These are phyloP conservation scores for Raddia guianensis DNA, from an alignment of 176 grass and related monocot species.

Conservation along the genomic window DNA sequence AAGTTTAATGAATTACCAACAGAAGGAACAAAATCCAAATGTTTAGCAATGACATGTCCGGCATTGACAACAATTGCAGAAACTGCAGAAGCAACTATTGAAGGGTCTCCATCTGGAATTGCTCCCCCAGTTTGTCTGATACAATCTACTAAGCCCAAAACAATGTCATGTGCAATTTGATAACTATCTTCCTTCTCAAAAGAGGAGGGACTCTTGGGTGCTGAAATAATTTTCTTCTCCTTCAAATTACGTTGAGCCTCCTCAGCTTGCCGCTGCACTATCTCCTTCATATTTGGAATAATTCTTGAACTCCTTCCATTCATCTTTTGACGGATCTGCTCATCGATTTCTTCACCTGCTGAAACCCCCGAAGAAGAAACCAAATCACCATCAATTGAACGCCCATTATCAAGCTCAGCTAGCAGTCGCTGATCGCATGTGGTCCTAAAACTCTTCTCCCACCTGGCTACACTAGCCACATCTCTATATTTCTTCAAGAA, in stretches of 20 bases:
- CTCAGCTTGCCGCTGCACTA: constrained; percentile 82
- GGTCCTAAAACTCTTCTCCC: constrained; percentile 83
- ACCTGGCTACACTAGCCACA: constrained; percentile 68
- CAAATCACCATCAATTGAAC: constrained; percentile 77
- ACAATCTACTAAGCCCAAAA: constrained; percentile 68
- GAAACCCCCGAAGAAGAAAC: constrained; percentile 61
- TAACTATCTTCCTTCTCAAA: constrained; percentile 83
- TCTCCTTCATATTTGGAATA: constrained; percentile 83
- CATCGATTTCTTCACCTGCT: constrained; percentile 78
- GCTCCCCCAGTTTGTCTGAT: constrained; percentile 75
- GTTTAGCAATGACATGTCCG: constrained; percentile 72
- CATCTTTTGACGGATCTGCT: constrained; percentile 78
- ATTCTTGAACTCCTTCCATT: constrained; percentile 69
- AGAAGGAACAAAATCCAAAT: constrained; percentile 76
- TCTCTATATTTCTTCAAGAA: constrained; percentile 94
- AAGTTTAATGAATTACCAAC: constrained; percentile 58
- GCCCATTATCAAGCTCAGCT: constrained; percentile 87
- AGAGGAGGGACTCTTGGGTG: constrained; percentile 49
- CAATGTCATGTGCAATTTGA: constrained; percentile 90
- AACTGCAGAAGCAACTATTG: constrained; percentile 75
- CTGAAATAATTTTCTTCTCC: constrained; percentile 78
- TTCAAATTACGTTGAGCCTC: constrained; percentile 61
- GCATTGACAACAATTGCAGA: constrained; percentile 86
- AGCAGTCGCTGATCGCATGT: constrained; percentile 84
- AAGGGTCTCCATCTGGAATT: constrained; percentile 76